Evolutionary conservation across 352 stramenopile species (phyloP), one percentile per base, ranked within the genome.

Genomic region (Phytophthora tentaculata): DNA sequence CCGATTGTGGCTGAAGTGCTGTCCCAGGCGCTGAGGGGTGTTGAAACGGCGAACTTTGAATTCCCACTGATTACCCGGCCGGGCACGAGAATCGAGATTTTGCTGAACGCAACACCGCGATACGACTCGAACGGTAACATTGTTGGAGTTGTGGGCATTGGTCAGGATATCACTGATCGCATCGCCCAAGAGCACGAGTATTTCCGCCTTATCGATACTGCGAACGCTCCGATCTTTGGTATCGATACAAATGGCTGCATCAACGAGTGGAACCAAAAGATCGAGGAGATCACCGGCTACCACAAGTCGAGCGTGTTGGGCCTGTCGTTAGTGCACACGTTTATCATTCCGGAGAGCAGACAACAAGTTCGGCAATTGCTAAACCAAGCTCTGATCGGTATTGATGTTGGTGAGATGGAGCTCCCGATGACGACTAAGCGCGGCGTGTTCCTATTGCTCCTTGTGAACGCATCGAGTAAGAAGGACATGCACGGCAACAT

Each of bases 401-500:
- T 94, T 50, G 86, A 94, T 49, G 84, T 96, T n/a, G 88, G 85
- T n/a, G 88, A 96, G 57, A 96, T 96, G 88, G 86, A 94, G 50
- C 77, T 94, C 28, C 84, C 88, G 5, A 96, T 96, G 83, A 90
- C 83, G 1, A 94, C 83, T 0, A 94, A 94, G 58, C 74, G 79
- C 23, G 85, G 82, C 7, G 62, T 66, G 13, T 88, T 90, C 39
- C 69, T 96, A 53, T 59, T 94, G 37, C 61, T 94, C 5, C 71
- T 94, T 43, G 88, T 94, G 32, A 96, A 94, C 48, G 86, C 86
- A 0, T 94, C 86, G 0, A 94, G 85, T 47, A 96, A 96, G 56
- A 94, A 96, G 54, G 91, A 98, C 65, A 90, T 90, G 75, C 89
- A 97, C 29, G 90, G 92, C 23, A 97, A 96, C 56, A 91, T 98